Base-by-base conservation (phyloP, 2,329 filamentous ascomycete genomes). In the Mycogone perniciosa region DNA sequence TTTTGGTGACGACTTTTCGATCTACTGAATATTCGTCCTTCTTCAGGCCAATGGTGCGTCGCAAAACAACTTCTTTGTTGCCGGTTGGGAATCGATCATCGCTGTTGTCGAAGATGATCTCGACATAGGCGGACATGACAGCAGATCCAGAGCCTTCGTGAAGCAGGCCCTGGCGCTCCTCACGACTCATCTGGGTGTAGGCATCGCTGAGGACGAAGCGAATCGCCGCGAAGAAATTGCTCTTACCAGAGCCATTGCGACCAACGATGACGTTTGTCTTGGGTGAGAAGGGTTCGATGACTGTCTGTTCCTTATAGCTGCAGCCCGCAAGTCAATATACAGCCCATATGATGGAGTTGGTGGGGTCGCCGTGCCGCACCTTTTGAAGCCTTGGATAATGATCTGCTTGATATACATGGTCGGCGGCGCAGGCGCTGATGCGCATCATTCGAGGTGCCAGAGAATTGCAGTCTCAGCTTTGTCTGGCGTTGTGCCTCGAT, bases 331-430 rank as follows among this genome's bases (percentile, higher is more conserved):
- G 53, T 66, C 50, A 59, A 54, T 54, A 53, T 61, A 55, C 34
- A 44, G 45, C 39, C 33, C 48, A 47, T 33, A 9, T 43, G 9
- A 38, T 39, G 31, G 9, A 42, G 40, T 41, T 51, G 52, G 46
- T 49, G 51, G 44, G 54, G 46, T 44, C 45, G 48, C 41, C 50
- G 38, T 38, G 42, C 65, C 71, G 60, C 71, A 95, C 90, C 90
- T 96, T 75, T 99, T 99, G 76, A 99, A 99, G 83, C 93, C 93
- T 71, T 99, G 93, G 67, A 99, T 97, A 71, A 96, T 97, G 70
- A 97, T 96, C 76, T 99, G 93, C 72, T 99, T 99, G 80, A 99
- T 96, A 76, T 95, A 93, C 91, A 96, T 96, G 66, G 62, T 76
- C 69, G 64, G 59, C 59, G 63, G 61, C 62, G 65, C 64, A 57